These are phyloP conservation scores for Russula foetens DNA, from an alignment of 768 basidiomycete species.

Conservation along the genomic window DNA sequence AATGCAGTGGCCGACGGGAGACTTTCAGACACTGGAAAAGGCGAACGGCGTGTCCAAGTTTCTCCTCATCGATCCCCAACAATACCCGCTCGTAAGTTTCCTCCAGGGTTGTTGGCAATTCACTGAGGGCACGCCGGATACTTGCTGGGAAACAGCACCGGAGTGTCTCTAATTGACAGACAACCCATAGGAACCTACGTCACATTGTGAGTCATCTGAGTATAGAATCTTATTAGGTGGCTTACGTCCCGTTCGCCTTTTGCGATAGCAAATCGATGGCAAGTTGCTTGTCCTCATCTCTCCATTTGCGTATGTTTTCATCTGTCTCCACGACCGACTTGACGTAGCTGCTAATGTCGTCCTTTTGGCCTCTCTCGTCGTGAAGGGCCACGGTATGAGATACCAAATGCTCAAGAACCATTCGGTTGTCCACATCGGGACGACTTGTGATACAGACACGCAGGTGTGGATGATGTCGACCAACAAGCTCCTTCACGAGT, in stretches of 20 bases:
- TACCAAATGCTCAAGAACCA: background rate
- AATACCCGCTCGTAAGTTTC: background rate
- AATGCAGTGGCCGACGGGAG: background rate
- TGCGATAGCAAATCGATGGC: background rate
- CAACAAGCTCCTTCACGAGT: background rate
- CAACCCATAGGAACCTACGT: background rate
- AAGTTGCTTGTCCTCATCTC: background rate
- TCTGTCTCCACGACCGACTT: background rate
- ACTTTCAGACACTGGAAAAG: background rate
- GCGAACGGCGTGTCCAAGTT: background rate
- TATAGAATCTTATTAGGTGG: background rate
- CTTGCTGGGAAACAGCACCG: background rate
- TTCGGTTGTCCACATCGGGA: background rate
- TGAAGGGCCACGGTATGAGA: background rate
- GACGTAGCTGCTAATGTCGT: background rate
- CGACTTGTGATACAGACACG: background rate
- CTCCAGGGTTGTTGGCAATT: background rate
- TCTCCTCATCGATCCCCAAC: background rate
- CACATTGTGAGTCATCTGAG: background rate
- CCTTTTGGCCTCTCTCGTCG: background rate
- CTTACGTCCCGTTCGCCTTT: background rate
- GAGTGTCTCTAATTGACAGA: background rate
- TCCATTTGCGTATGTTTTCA: background rate
- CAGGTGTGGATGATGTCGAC: background rate
- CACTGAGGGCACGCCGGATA: background rate